These are phyloP conservation scores for Nemania diffusa DNA, from an alignment of 2,329 filamentous ascomycete species.

Conservation along the genomic window DNA sequence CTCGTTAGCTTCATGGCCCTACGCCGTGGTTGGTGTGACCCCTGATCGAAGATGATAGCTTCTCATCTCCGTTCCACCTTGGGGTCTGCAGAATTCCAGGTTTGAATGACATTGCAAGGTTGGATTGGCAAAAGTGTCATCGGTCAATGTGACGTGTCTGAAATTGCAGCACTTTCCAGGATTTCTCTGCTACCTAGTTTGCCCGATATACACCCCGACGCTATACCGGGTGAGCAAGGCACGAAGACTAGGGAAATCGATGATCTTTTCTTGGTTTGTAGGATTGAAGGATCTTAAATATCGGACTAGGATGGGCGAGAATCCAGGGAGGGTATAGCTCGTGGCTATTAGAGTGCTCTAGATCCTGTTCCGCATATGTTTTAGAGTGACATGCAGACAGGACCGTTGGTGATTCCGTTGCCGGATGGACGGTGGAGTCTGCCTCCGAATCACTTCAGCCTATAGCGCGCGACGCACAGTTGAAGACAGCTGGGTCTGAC, in stretches of 20 bases:
- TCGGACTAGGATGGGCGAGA: slow-evolving; percentile 9
- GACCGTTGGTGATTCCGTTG: slow-evolving; percentile 20
- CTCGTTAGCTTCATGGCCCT: neutral
- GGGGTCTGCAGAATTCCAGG: neutral
- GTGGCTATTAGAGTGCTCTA: neutral
- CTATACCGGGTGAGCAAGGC: neutral
- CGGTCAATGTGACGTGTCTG: slow-evolving; percentile 1
- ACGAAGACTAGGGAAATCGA: slow-evolving; percentile 9
- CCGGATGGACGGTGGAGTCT: slow-evolving; percentile 7
- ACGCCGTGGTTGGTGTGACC: slow-evolving; percentile 2
- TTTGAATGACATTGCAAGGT: slow-evolving; percentile 8
- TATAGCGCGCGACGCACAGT: slow-evolving; percentile 18
- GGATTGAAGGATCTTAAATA: slow-evolving; percentile 4
- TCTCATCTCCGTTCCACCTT: slow-evolving; percentile 1
- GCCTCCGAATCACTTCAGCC: slow-evolving; percentile 24
- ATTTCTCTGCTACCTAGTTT: neutral
- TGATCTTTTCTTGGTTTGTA: slow-evolving; percentile 21
- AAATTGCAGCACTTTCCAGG: slow-evolving; percentile 16
- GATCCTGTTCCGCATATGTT: neutral
- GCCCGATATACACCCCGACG: neutral
- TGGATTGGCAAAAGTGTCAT: slow-evolving; percentile 14
- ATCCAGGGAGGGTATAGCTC: neutral
- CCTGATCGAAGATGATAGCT: slow-evolving; percentile 1
- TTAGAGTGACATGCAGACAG: slow-evolving; percentile 15
- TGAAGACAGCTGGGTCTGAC: slow-evolving; percentile 11